Evolutionary conservation across 192 early-diverging fungal species (phyloP).

Genomic region (Haplosporangium gracile): DNA sequence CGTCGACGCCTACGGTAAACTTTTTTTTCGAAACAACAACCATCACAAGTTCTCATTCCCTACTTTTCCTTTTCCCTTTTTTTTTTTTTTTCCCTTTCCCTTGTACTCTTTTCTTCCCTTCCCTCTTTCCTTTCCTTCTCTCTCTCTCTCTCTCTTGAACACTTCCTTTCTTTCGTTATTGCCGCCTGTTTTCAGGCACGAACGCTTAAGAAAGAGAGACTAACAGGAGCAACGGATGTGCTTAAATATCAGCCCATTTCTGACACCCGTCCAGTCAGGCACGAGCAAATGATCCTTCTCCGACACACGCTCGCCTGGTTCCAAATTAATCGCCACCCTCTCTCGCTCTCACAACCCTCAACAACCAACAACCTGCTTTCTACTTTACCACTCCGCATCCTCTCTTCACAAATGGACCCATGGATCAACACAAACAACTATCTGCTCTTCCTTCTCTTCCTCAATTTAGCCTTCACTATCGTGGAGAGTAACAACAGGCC

Average conservation of each 20-base stretch:
- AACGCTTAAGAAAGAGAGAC: too few relatives aligned
- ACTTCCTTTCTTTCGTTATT: background rate
- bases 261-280: background rate
- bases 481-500: background rate
- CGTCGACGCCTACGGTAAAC: constrained; percentile 44
- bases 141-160: background rate
- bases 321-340: background rate
- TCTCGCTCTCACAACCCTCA: too few relatives aligned
- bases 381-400: background rate
- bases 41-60: background rate
- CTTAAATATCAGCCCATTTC: background rate
- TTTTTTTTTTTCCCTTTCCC: background rate
- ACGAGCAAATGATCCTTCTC: background rate
- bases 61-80: background rate
- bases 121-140: background rate
- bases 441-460: background rate
- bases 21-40: background rate
- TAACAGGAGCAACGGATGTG: background rate
- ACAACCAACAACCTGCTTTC: background rate
- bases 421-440: background rate
- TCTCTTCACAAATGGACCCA: background rate
- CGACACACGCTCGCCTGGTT: background rate
- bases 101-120: background rate
- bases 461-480: background rate
- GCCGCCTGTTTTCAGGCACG: background rate